Conservation (phyloP, 345 rosid species). For the Syzygium oleosum region DNA sequence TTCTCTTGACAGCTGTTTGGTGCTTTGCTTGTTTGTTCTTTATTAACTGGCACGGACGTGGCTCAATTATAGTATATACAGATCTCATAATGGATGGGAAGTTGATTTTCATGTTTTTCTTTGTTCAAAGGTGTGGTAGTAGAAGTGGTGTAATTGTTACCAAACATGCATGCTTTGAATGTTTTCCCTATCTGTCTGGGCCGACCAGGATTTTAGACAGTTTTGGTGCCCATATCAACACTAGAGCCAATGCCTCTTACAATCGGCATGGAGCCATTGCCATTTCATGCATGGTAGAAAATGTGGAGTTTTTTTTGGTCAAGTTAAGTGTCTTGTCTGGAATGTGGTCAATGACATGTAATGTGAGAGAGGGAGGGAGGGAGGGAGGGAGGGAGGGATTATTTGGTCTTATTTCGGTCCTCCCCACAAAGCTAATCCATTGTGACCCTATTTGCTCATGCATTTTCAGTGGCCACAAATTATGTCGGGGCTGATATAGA, state of each 20-base stretch:
- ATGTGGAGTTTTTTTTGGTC: background rate
- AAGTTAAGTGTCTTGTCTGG: background rate
- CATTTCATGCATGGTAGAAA: background rate
- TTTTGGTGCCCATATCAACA: background rate
- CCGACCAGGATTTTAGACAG: background rate
- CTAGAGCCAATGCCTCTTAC: background rate
- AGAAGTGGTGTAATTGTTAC: background rate
- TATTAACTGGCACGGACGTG: background rate
- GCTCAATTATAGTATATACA: background rate
- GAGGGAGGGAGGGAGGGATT: background rate
- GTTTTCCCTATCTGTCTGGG: background rate
- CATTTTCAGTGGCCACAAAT: background rate
- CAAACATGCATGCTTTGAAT: background rate
- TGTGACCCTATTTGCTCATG: background rate
- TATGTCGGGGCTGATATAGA: background rate
- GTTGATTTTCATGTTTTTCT: background rate
- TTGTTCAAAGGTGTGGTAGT: background rate
- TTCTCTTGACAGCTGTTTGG: background rate
- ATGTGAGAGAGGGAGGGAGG: background rate
- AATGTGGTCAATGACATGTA: background rate
- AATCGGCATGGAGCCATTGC: background rate
- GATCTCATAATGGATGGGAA: background rate
- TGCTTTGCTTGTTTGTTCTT: background rate
- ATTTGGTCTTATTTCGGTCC: background rate
- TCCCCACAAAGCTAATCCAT: background rate